phyloP scores from a whole-genome alignment of 495 filamentous ascomycete species.

The Glarea lozoyensis region DNA sequence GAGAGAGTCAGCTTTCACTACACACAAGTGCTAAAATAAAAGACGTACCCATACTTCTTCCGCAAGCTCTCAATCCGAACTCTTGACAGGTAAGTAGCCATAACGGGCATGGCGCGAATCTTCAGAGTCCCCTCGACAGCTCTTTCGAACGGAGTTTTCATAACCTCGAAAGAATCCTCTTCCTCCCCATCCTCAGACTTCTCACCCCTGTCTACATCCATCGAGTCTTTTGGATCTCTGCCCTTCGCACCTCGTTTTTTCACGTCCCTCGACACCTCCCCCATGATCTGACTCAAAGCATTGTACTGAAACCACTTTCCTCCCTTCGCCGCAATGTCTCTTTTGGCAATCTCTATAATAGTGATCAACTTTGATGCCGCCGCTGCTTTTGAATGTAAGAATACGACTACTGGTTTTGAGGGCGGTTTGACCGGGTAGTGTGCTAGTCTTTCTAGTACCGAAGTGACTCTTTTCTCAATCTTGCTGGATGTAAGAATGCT shows the following conservation, averaged over 20 bases:
- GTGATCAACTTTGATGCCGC: conserved; percentile 52
- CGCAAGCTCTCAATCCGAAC: conserved; percentile 43
- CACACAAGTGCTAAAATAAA: not conserved
- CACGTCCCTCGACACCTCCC: conserved; percentile 4
- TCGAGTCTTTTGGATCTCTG: not conserved
- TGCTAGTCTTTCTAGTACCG: conserved; percentile 30
- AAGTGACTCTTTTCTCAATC: conserved; percentile 44
- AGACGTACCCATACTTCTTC: conserved; percentile 35
- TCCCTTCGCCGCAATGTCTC: conserved; percentile 41
- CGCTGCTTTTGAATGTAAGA: conserved; percentile 43
- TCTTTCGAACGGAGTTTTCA: conserved; percentile 38
- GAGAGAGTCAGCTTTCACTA: not conserved
- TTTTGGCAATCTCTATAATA: conserved; percentile 55
- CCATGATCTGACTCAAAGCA: conserved; percentile 29
- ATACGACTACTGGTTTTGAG: conserved; percentile 25
- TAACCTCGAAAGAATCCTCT: conserved; percentile 47
- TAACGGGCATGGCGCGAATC: conserved; percentile 24
- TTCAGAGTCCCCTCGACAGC: conserved; percentile 23
- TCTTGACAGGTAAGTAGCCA: conserved; percentile 52
- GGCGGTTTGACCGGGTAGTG: conserved; percentile 23
- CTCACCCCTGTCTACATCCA: conserved; percentile 5
- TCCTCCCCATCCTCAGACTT: conserved; percentile 13
- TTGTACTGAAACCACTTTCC: conserved; percentile 57
- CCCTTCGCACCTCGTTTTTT: conserved; percentile 43
- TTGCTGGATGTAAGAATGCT: conserved; percentile 44